These are phyloP conservation scores for Solanum microdontum DNA, from an alignment of 257 asterid genomes.

Conservation along the genomic window DNA sequence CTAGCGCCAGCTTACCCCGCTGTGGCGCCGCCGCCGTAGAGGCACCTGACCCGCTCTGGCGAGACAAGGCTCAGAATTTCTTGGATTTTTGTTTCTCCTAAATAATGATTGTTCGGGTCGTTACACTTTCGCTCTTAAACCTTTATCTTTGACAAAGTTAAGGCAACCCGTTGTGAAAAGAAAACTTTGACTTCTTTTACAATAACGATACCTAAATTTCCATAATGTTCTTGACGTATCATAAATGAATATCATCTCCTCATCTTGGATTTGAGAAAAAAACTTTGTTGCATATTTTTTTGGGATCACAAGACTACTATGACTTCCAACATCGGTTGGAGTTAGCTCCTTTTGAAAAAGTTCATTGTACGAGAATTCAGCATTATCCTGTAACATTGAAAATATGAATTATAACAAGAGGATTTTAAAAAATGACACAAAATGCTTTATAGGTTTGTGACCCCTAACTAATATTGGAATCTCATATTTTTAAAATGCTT, in stretches of 20 bases:
- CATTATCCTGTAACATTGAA: background rate
- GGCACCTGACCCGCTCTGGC: too few relatives aligned
- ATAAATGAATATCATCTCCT: constrained; percentile 3
- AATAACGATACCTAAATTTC: constrained; percentile 35
- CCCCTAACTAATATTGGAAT: background rate
- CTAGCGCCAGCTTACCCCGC: too few relatives aligned
- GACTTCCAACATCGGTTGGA: constrained; percentile 38
- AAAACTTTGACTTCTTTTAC: constrained; percentile 33
- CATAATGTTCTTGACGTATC: constrained; percentile 11
- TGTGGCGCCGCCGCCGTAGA: too few relatives aligned
- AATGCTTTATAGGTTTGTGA: background rate
- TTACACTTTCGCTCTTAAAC: constrained; percentile 14
- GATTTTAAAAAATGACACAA: background rate
- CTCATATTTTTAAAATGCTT: background rate
- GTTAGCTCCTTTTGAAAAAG: constrained; percentile 50
- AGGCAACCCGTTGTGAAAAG: constrained; percentile 73
- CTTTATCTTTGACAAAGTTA: constrained; percentile 43
- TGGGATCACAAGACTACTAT: too few relatives aligned
- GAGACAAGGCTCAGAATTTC: too few relatives aligned
- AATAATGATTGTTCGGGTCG: too few relatives aligned
- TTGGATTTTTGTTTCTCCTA: too few relatives aligned
- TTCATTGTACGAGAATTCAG: background rate
- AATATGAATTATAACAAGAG: background rate
- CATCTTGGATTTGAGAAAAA: too few relatives aligned
- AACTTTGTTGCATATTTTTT: too few relatives aligned